Conservation (phyloP, 768 basidiomycete genomes). For the Tulasnella sp. region DNA sequence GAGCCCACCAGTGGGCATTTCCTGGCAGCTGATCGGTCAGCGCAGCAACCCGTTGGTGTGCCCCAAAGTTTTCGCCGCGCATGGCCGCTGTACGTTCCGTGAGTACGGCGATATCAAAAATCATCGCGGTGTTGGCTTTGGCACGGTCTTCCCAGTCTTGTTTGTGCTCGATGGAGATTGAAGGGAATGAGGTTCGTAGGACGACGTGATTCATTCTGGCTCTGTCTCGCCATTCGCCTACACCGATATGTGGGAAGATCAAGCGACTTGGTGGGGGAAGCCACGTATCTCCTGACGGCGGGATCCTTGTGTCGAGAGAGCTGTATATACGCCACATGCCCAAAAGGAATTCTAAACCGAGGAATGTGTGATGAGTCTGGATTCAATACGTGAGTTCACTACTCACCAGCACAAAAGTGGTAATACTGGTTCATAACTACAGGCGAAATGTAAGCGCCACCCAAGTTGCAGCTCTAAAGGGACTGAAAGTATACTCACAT, state of each 20-base stretch:
- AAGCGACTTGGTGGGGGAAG: constrained; percentile 65
- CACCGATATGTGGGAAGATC: constrained; percentile 51
- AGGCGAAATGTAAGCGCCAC: not conserved
- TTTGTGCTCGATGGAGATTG: constrained; percentile 47
- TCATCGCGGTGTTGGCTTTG: constrained; percentile 52
- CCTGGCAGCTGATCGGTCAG: constrained; percentile 64
- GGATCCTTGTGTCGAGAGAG: constrained; percentile 59
- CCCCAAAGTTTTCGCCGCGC: constrained; percentile 48
- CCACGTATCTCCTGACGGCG: constrained; percentile 48
- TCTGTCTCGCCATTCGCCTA: constrained; percentile 70
- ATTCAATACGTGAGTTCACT: not conserved
- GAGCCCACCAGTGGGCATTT: constrained; percentile 73
- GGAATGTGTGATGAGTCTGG: not conserved
- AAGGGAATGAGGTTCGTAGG: constrained; percentile 68
- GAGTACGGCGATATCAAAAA: constrained; percentile 76
- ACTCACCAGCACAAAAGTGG: constrained; percentile 61
- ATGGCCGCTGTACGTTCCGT: constrained; percentile 79
- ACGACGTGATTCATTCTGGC: constrained; percentile 84
- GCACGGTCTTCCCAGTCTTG: constrained; percentile 42
- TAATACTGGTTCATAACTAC: constrained; percentile 80
- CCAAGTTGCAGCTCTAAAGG: not conserved
- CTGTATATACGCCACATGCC: constrained; percentile 88
- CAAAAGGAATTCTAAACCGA: constrained; percentile 57
- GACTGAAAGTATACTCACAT: not conserved
- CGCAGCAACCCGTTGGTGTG: constrained; percentile 56